Conservation (phyloP, 495 filamentous ascomycete species). For the Tetracladium setigerum region DNA sequence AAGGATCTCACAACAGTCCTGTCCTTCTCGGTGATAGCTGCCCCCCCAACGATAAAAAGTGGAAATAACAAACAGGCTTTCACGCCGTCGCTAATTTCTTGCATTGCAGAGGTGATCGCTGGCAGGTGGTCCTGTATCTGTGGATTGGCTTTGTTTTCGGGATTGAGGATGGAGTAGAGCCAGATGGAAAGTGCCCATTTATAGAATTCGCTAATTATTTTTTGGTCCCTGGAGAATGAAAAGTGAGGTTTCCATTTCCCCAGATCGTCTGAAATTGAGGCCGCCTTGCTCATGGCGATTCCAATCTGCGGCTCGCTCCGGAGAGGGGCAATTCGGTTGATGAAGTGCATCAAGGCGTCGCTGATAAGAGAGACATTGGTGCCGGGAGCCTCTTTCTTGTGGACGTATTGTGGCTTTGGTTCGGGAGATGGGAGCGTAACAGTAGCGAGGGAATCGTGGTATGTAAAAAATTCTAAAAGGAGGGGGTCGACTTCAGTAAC, state of each 20-base stretch:
- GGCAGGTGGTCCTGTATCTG: constrained; percentile 3
- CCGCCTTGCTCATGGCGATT: constrained; percentile 5
- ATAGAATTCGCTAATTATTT: constrained; percentile 3
- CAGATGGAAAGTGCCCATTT: constrained; percentile 10
- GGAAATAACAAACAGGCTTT: constrained; percentile 13
- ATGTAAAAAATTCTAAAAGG: constrained; percentile 13
- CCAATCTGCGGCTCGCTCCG: constrained; percentile 1
- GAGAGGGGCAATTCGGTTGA: constrained; percentile 8
- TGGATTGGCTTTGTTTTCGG: not conserved
- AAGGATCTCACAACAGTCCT: not conserved
- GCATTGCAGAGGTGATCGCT: not conserved
- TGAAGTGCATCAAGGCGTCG: constrained; percentile 7
- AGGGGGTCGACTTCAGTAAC: constrained; percentile 13
- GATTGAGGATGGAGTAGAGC: constrained; percentile 11
- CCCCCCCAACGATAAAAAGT: constrained; percentile 8
- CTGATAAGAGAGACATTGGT: not conserved
- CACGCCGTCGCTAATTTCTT: constrained; percentile 6
- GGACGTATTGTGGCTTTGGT: not conserved
- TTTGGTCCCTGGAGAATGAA: not conserved
- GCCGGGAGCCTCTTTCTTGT: not conserved
- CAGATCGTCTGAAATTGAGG: constrained; percentile 2
- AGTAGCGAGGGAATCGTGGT: constrained; percentile 12
- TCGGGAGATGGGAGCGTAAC: constrained; percentile 4
- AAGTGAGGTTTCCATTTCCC: constrained; percentile 3
- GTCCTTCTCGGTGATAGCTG: constrained; percentile 6